phyloP scores from a whole-genome alignment of 148 eudicot genomes.

The Amaranthus hypochondriacus region DNA sequence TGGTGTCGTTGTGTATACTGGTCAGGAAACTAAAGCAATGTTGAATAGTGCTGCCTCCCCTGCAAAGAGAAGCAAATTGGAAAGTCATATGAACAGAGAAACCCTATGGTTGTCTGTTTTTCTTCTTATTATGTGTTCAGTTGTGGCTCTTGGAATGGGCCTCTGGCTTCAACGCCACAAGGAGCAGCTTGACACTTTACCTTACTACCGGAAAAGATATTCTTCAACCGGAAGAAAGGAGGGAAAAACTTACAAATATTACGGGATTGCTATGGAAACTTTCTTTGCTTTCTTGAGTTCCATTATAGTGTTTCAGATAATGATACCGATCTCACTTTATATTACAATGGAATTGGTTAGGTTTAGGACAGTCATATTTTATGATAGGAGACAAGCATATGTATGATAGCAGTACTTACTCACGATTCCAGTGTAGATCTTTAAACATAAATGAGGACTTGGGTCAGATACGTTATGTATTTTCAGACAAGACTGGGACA shows the following conservation, averaged over 20 bases:
- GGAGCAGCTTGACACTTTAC: conserved; percentile 69
- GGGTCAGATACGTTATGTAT: conserved; percentile 89
- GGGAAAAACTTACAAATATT: conserved; percentile 60
- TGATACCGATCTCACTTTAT: conserved; percentile 93
- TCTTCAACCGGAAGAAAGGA: conserved; percentile 36
- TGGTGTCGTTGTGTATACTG: conserved; percentile 93
- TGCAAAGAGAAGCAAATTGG: conserved; percentile 86
- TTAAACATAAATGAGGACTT: conserved; percentile 96
- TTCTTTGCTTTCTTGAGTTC: conserved; percentile 91
- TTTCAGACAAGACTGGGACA: conserved; percentile 95
- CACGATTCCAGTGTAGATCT: conserved; percentile 96
- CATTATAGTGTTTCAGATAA: conserved; percentile 89
- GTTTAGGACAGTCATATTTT: conserved; percentile 91
- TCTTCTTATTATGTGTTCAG: conserved; percentile 80
- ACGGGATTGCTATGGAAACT: conserved; percentile 85
- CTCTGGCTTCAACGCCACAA: conserved; percentile 71
- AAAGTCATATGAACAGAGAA: conserved; percentile 85
- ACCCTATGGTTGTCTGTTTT: conserved; percentile 83
- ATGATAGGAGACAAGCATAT: conserved; percentile 88
- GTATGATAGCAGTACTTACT: conserved; percentile 55
- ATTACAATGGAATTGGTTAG: conserved; percentile 97
- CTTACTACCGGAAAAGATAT: conserved; percentile 76
- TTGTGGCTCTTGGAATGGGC: conserved; percentile 85
- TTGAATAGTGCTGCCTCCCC: conserved; percentile 87
- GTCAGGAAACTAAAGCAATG: conserved; percentile 99